These are phyloP conservation scores for Dictyostelium intermedium DNA, from an alignment of 78 protist genomes.

Conservation along the genomic window DNA sequence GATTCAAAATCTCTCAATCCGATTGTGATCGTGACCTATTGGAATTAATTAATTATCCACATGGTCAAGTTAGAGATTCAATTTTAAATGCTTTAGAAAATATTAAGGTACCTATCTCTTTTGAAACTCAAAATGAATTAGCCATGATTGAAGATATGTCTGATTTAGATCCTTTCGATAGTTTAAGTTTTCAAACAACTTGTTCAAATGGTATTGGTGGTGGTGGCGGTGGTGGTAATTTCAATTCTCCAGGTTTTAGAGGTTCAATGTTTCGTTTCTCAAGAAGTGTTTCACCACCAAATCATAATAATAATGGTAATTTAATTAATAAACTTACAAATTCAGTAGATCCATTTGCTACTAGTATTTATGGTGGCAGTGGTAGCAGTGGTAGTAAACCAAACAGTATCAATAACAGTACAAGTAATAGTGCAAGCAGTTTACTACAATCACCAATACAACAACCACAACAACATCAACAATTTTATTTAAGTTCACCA, in stretches of 20 bases:
- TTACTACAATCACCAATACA: not conserved
- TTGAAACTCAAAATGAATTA: not conserved
- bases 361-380: no score
- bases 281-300: conserved; percentile 1
- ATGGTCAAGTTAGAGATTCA: conserved; percentile 31
- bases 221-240: no score
- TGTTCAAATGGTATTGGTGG: no score
- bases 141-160: conserved; percentile 35
- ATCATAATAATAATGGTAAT: not conserved
- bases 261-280: conserved; percentile 1
- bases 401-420: not conserved
- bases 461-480: not conserved
- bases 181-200: conserved; percentile 25
- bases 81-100: conserved; percentile 29
- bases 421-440: not conserved
- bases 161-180: conserved; percentile 50
- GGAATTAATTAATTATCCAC: conserved; percentile 1
- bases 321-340: not conserved
- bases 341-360: not conserved
- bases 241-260: not conserved
- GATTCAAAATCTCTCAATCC: conserved; percentile 8
- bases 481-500: not conserved
- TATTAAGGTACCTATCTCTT: conserved; percentile 28
- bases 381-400: not conserved
- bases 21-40: not conserved